phyloP scores from a whole-genome alignment of 306 rosid genomes.

The Elaeagnus macrophylla region DNA sequence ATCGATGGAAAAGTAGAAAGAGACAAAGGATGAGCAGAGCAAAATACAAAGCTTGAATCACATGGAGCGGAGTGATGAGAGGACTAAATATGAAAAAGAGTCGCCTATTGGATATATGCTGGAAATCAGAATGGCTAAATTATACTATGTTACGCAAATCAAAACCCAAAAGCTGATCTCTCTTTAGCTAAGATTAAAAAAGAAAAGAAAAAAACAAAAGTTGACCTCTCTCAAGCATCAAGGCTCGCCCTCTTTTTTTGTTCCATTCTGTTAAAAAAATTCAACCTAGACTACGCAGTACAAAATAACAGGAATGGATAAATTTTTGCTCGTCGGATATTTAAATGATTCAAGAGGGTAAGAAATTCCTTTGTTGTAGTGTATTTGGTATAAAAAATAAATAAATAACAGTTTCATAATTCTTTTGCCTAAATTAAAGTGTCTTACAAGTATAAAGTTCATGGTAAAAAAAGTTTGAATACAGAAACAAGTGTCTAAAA shows the following conservation, averaged over 20 bases:
- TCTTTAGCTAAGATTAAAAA: too few relatives aligned
- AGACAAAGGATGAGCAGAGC: conserved; percentile 18
- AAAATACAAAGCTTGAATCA: conserved; percentile 27
- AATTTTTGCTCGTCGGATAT: too few relatives aligned
- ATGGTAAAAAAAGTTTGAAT: too few relatives aligned
- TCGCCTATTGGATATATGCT: conserved; percentile 24
- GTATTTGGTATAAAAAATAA: too few relatives aligned
- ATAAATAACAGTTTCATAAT: too few relatives aligned
- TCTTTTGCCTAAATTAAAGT: too few relatives aligned
- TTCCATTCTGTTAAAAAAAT: conserved; percentile 1
- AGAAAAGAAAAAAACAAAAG: neutral
- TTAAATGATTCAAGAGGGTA: too few relatives aligned
- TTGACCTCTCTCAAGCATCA: neutral
- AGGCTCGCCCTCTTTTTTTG: neutral
- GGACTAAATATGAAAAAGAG: conserved; percentile 20
- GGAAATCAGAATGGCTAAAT: conserved; percentile 22
- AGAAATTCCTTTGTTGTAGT: too few relatives aligned
- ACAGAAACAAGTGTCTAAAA: too few relatives aligned
- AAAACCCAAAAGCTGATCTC: neutral
- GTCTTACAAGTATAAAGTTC: too few relatives aligned
- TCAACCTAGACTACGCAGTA: too few relatives aligned
- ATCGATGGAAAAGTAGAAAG: neutral
- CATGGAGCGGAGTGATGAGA: conserved; percentile 27
- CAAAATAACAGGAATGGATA: too few relatives aligned
- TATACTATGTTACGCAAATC: conserved; percentile 23